Conservation (phyloP, 805 yeast species). For the Yarrowia sp. region DNA sequence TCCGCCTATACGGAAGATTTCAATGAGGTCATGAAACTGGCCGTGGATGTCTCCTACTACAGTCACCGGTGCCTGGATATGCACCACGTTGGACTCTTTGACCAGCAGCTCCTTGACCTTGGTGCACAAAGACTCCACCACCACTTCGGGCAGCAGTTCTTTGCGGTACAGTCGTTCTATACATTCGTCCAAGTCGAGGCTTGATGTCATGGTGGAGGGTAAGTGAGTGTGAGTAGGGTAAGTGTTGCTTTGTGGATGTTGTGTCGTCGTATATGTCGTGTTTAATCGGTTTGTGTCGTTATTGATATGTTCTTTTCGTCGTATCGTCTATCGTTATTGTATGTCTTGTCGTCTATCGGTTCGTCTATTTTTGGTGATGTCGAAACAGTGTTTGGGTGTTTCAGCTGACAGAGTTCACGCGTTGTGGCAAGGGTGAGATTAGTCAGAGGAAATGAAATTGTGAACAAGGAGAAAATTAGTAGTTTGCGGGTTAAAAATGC, state of each 20-base stretch:
- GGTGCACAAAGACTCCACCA: conserved; percentile 68
- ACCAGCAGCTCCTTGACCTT: conserved; percentile 78
- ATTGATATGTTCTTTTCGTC: too few relatives aligned
- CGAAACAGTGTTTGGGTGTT: background rate
- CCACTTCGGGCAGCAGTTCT: conserved; percentile 65
- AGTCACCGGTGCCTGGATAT: conserved; percentile 80
- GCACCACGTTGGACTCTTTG: conserved; percentile 81
- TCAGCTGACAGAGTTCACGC: background rate
- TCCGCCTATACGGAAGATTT: conserved; percentile 92
- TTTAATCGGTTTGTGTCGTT: background rate
- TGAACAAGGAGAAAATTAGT: background rate
- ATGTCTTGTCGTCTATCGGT: too few relatives aligned
- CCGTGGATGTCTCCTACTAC: conserved; percentile 98
- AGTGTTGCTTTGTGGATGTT: background rate
- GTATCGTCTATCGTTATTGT: too few relatives aligned
- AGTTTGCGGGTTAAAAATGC: background rate
- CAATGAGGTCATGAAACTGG: conserved; percentile 89
- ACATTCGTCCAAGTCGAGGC: conserved; percentile 54
- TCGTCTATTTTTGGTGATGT: conserved; percentile 12
- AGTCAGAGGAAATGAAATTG: background rate
- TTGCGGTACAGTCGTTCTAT: conserved; percentile 62
- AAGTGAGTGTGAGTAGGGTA: background rate
- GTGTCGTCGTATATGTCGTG: background rate
- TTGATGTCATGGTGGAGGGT: background rate
- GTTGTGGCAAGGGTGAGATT: background rate